Evolutionary conservation across 345 rosid genomes (phyloP), one percentile per base, ranked within the genome.

Genomic region (Hypericum perforatum): DNA sequence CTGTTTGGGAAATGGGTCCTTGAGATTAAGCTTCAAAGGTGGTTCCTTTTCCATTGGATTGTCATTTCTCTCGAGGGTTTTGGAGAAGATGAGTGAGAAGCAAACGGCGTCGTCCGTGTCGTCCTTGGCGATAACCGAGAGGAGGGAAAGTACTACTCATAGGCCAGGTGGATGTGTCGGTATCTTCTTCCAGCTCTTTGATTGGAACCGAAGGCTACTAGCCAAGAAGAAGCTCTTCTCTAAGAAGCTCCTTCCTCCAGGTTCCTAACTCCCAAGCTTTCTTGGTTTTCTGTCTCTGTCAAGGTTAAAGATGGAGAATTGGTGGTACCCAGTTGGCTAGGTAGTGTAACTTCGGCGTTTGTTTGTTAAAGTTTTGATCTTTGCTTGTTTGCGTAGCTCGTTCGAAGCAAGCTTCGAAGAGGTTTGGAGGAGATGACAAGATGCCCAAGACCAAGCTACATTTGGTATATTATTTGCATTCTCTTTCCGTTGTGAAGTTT

Each of bases 101-200:
- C 45, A 46, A 5, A 46, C 50, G 15, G 6, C 50, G 29, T n/a
- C 16, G 29, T 3, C 50, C 50, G 50, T 46, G 22, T 13, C 10
- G 29, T 46, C 29, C 50, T 32, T 46, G 29, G 22, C 50, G 29
- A 32, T 46, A 0, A 32, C 29, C 7, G 94, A 92, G 80, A 87
- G 81, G 59, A 62, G 67, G 58, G 66, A 22, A 22, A 22, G 32
- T 22, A 22, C 32, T 22, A 22, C 84, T 50, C 74, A 78, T 45
- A 73, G 82, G 12, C 70, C 82, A 6, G 82, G 96, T 49, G 96
- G 95, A 15, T 92, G 98, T 45, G 95, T 70, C 8, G 98, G 95
- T 16, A 78, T 92, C 65, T 88, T 92, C 82, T 83, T 85, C 43
- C 94, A 85, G 71, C 80, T 92, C 59, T 76, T 88, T 16, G 94